Base-by-base conservation (phyloP, 495 filamentous ascomycete species). In the Massariosphaeria phaeospora region DNA sequence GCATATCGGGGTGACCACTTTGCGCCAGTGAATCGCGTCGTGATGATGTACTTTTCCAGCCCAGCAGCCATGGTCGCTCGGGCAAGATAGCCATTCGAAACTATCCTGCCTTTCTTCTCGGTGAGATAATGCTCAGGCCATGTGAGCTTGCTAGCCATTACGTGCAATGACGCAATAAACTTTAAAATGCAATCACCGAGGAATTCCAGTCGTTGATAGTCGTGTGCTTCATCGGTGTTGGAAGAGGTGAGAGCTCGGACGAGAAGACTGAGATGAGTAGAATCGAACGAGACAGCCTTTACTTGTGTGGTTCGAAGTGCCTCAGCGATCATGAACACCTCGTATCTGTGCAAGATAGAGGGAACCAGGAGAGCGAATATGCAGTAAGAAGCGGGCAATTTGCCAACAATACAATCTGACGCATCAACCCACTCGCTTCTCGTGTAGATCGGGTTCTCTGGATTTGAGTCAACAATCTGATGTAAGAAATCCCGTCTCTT, bases 131-230 rank as follows among this genome's bases (percentile, higher is more conserved):
- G 83, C 70, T 98, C 93, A 29, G 86, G 86, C 78, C 80, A 94
- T 10, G 76, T 71, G 0, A 78, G 78, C 36, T 88, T 75, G 31
- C 79, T 65, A n/a, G 81, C 82, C 48, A 83, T 78, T 2, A 89
- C 75, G 29, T 85, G 80, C 21, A 85, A 68, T 3, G 83, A 84
- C 0, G 84, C 79, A 20, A 79, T 79, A 36, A 84, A 79, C 62
- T 97, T 97, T n/a, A 98, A 76, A 8, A 95, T 76, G 0, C 79
- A 78, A 60, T 98, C 93, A 0, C 93, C 93, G 0, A 96, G 73
- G 62, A 95, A 95, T 67, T 98, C 93, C 0, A 94, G 75, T 20
- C 86, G 76, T 59, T 98, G 86, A 64, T 98, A 98, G 55, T 96
- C 77, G 0, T 73, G 79, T 2, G 60, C 59, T 36, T 83, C 81